phyloP scores from a whole-genome alignment of 148 eudicot species.

The Nepenthes mirabilis region DNA sequence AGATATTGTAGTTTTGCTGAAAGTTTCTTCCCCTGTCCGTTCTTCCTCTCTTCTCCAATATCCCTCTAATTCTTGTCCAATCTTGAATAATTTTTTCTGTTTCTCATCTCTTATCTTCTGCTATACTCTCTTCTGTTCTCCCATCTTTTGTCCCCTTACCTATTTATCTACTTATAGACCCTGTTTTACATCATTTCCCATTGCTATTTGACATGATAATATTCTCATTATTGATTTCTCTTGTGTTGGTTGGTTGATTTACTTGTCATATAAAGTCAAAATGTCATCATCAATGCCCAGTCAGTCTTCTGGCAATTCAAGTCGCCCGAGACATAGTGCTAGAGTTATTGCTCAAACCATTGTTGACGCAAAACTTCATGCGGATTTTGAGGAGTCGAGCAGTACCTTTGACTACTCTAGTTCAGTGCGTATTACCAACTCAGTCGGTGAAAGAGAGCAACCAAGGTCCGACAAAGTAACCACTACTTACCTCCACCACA shows the following conservation, averaged over 20 bases:
- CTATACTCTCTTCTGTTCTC: too few relatives aligned
- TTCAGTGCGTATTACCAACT: slow-evolving; percentile 40
- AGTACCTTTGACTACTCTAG: slow-evolving; percentile 65
- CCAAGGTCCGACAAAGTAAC: slow-evolving; percentile 57
- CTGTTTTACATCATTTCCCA: too few relatives aligned
- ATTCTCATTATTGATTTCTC: not conserved
- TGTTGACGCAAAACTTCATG: slow-evolving; percentile 75
- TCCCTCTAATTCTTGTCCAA: too few relatives aligned
- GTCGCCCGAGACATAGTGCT: slow-evolving; percentile 53
- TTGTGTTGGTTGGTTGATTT: not conserved
- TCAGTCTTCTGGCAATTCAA: slow-evolving; percentile 50
- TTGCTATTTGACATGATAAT: not conserved
- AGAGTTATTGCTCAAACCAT: slow-evolving; percentile 70
- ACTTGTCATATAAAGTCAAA: not conserved
- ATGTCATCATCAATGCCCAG: slow-evolving; percentile 63
- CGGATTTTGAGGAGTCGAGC: slow-evolving; percentile 71
- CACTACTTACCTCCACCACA: slow-evolving; percentile 73
- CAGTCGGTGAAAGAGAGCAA: slow-evolving; percentile 13
- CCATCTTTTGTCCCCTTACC: too few relatives aligned
- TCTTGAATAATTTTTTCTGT: too few relatives aligned
- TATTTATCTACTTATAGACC: too few relatives aligned
- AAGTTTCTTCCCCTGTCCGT: too few relatives aligned
- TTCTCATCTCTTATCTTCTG: too few relatives aligned
- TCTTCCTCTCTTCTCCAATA: too few relatives aligned
- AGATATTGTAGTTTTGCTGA: too few relatives aligned